A percentile compares a stretch with the other conserved stretches of the same genome.
These are phyloP conservation scores for Coemansia sp. DNA, from an alignment of 192 early-diverging fungal species.

Conservation along the genomic window DNA sequence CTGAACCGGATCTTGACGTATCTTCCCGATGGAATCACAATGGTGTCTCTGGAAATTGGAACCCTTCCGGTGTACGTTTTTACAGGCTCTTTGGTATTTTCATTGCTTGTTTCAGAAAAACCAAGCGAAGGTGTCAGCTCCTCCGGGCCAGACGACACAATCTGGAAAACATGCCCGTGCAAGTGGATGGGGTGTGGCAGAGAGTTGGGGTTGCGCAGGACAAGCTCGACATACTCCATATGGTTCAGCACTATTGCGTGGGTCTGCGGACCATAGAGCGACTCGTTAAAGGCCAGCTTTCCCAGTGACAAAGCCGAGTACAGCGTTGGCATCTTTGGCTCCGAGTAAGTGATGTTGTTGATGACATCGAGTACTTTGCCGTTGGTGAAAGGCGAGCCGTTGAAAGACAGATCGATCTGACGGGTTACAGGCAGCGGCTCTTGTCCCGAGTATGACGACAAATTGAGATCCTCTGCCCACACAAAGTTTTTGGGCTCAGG, in stretches of 20 bases:
- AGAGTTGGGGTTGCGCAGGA: slow-evolving; percentile 67
- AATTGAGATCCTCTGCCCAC: not conserved
- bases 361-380: slow-evolving; percentile 3
- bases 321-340: slow-evolving; percentile 15
- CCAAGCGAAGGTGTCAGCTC: slow-evolving; percentile 6
- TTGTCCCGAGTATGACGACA: not conserved
- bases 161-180: slow-evolving; percentile 83
- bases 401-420: not conserved
- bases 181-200: slow-evolving; percentile 75
- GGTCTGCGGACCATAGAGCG: slow-evolving; percentile 16
- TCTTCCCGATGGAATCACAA: slow-evolving; percentile 59
- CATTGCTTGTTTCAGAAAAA: not conserved
- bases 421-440: not conserved
- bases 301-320: slow-evolving; percentile 16
- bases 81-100: not conserved
- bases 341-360: slow-evolving; percentile 4
- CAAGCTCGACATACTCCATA: slow-evolving; percentile 63
- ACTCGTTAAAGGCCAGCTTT: slow-evolving; percentile 9
- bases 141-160: slow-evolving; percentile 58
- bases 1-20: slow-evolving; percentile 71
- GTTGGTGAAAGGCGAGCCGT: not conserved
- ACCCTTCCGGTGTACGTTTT: not conserved
- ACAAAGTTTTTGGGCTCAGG: slow-evolving; percentile 7
- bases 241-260: slow-evolving; percentile 63
- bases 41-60: slow-evolving; percentile 59